Evolutionary conservation across 495 filamentous ascomycete species (phyloP).

Genomic region (Halenospora varia): DNA sequence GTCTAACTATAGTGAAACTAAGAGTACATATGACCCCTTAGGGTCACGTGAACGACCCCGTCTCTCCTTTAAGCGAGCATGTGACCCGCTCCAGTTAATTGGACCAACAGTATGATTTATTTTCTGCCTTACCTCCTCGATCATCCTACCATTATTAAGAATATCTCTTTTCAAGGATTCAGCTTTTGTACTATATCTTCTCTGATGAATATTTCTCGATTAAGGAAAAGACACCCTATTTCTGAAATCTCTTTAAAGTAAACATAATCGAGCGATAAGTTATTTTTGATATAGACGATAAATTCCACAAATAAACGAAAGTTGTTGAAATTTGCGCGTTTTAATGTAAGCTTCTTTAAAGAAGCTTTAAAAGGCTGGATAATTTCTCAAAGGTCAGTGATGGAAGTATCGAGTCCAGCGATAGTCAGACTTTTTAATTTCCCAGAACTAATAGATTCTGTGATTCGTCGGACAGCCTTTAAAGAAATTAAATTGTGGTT

Average conservation of each 20-base stretch:
- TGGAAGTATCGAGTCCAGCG: not conserved
- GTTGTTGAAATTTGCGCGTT: not conserved
- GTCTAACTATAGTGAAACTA: no score
- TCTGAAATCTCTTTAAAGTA: not conserved
- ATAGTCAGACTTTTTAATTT: not conserved
- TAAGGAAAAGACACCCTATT: not conserved
- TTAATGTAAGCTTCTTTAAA: not conserved
- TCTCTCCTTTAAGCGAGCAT: no score
- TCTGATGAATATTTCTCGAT: not conserved
- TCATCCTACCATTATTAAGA: not conserved
- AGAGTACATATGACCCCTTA: no score
- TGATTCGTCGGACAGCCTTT: not conserved
- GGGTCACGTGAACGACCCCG: no score
- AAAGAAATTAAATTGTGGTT: not conserved
- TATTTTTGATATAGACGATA: not conserved
- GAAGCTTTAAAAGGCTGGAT: not conserved
- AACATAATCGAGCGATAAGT: not conserved
- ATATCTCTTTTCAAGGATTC: not conserved
- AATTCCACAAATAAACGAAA: not conserved
- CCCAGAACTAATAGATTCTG: not conserved
- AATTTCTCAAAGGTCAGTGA: not conserved
- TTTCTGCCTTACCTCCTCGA: not conserved
- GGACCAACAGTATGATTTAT: not conserved
- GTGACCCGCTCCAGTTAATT: no score
- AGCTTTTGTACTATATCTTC: not conserved